Percentiles rank a stretch among this genome's conserved stretches.
These are phyloP conservation scores for Pholiota adiposa DNA, from an alignment of 1,284 basidiomycete species.

Conservation along the genomic window DNA sequence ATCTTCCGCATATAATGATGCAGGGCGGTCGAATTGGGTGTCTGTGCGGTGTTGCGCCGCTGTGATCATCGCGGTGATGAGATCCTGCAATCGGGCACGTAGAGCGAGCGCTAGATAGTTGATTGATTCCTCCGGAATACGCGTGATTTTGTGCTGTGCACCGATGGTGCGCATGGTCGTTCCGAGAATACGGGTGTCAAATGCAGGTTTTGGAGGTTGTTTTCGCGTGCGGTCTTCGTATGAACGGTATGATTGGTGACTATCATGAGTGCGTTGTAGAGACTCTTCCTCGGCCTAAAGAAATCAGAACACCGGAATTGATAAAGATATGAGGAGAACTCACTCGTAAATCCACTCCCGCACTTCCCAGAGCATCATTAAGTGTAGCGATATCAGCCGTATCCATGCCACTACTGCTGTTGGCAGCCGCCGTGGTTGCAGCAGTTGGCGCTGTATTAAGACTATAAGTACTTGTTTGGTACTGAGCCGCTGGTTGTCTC, in stretches of 20 bases:
- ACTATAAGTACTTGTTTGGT: slow-evolving; percentile 27
- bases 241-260: slow-evolving; percentile 54
- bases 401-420: slow-evolving; percentile 44
- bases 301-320: slow-evolving; percentile 2
- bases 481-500: slow-evolving; percentile 14
- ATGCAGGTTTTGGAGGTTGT: slow-evolving; percentile 65
- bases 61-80: slow-evolving; percentile 71
- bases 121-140: slow-evolving; percentile 71
- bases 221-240: slow-evolving; percentile 77
- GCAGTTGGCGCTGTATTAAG: slow-evolving; percentile 22
- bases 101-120: slow-evolving; percentile 82
- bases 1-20: slow-evolving; percentile 62
- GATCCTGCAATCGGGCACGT: slow-evolving; percentile 72
- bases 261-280: slow-evolving; percentile 67
- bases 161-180: slow-evolving; percentile 66
- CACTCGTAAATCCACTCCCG: slow-evolving; percentile 81
- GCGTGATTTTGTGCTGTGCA: slow-evolving; percentile 64
- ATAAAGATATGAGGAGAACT: background rate
- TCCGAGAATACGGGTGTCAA: slow-evolving; percentile 65
- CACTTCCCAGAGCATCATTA: slow-evolving; percentile 82
- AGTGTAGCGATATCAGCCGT: slow-evolving; percentile 74
- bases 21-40: slow-evolving; percentile 70
- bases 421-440: slow-evolving; percentile 18
- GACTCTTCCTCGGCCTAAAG: slow-evolving; percentile 81
- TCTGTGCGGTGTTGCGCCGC: slow-evolving; percentile 76